These are phyloP conservation scores for Hymenoscyphus scutula DNA, from an alignment of 2,329 filamentous ascomycete species.

Conservation along the genomic window DNA sequence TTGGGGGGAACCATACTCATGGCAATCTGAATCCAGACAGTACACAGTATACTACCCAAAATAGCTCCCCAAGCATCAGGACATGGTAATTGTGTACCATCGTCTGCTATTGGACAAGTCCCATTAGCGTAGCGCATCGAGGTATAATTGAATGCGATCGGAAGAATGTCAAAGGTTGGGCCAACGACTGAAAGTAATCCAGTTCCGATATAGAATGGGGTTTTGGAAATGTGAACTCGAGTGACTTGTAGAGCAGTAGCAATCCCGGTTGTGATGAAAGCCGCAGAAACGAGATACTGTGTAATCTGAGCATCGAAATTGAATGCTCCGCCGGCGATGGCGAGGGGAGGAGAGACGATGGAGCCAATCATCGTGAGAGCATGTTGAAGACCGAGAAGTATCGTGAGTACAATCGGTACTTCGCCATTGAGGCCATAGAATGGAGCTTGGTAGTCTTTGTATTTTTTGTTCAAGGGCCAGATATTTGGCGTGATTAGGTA, in stretches of 20 bases:
- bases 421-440: slow-evolving; percentile 69
- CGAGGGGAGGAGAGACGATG: slow-evolving; percentile 58
- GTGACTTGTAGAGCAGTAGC: slow-evolving; percentile 66
- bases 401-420: slow-evolving; percentile 64
- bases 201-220: slow-evolving; percentile 63
- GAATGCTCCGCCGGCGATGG: slow-evolving; percentile 56
- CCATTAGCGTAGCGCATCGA: slow-evolving; percentile 63
- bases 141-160: slow-evolving; percentile 61
- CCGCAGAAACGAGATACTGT: slow-evolving; percentile 67
- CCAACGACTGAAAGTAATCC: slow-evolving; percentile 67
- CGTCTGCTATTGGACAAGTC: slow-evolving; percentile 55
- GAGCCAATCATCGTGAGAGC: slow-evolving; percentile 64
- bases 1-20: slow-evolving; percentile 63
- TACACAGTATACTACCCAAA: slow-evolving; percentile 52
- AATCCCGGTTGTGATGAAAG: slow-evolving; percentile 65
- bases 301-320: slow-evolving; percentile 54
- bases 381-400: slow-evolving; percentile 69
- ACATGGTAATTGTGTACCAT: slow-evolving; percentile 59
- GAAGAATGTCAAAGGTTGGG: slow-evolving; percentile 65
- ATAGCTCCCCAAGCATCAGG: slow-evolving; percentile 66
- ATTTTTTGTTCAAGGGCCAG: slow-evolving; percentile 59
- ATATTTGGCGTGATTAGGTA: slow-evolving; percentile 46
- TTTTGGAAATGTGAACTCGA: slow-evolving; percentile 59
- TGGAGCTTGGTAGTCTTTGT: slow-evolving; percentile 49
- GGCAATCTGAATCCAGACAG: slow-evolving; percentile 56